phyloP scores from a whole-genome alignment of 306 rosid genomes.

The Inga leiocalycina region DNA sequence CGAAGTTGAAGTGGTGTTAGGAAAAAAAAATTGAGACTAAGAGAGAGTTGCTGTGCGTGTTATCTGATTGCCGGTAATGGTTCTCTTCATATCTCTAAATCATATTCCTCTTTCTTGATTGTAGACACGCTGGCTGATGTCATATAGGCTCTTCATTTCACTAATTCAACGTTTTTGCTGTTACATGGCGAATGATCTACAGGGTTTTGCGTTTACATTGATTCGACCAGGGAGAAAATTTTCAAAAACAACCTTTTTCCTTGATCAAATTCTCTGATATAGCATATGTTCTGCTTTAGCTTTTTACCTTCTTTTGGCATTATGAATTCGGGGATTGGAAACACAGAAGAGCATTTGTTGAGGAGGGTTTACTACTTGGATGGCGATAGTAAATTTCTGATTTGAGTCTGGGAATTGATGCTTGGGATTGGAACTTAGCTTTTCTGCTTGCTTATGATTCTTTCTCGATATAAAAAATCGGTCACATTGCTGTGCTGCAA shows the following conservation, averaged over 20 bases:
- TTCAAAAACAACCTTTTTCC: not conserved
- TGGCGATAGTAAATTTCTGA: too few species aligned
- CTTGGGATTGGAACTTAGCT: not conserved
- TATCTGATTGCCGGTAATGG: not conserved
- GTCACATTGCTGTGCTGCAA: not conserved
- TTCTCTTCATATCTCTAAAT: not conserved
- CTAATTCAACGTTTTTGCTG: not conserved
- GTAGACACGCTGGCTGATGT: not conserved
- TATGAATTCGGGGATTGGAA: not conserved
- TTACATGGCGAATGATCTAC: not conserved
- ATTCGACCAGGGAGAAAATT: not conserved
- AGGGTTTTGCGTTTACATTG: not conserved
- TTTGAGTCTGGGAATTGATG: too few species aligned
- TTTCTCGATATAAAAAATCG: not conserved
- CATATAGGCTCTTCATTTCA: not conserved
- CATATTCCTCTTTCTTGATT: not conserved
- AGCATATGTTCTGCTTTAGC: not conserved
- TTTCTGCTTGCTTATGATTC: not conserved
- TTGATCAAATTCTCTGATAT: not conserved
- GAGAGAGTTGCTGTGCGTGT: not conserved
- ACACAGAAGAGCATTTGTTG: too few species aligned
- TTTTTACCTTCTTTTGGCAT: not conserved
- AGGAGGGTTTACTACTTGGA: too few species aligned
- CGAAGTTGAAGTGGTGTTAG: not conserved
- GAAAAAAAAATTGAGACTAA: too few species aligned